Percentiles rank a stretch among this genome's conserved stretches.
These are phyloP conservation scores for Corylus heterophylla DNA, from an alignment of 306 rosid genomes.

Conservation along the genomic window DNA sequence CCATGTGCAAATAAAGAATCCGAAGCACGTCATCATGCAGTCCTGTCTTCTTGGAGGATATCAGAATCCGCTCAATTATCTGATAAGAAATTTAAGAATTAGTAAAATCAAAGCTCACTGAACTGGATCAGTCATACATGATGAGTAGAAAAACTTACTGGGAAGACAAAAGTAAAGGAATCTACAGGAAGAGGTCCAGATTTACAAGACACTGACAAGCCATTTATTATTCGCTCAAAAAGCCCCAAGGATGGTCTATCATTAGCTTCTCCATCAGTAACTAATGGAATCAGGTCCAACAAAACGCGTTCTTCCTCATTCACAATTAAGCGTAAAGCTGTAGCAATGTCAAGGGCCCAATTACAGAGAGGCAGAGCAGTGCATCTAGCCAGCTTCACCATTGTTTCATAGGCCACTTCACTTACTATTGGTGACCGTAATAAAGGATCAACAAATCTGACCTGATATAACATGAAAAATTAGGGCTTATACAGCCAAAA, in stretches of 20 bases:
- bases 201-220: conserved; percentile 81
- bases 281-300: conserved; percentile 59
- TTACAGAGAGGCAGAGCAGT: conserved; percentile 82
- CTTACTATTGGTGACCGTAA: conserved; percentile 77
- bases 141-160: conserved; percentile 57
- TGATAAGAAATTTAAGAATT: conserved; percentile 34
- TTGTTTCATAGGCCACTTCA: conserved; percentile 85
- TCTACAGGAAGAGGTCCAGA: conserved; percentile 94
- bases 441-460: conserved; percentile 82
- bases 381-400: conserved; percentile 85
- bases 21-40: conserved; percentile 83
- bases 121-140: conserved; percentile 18
- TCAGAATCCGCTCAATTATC: conserved; percentile 90
- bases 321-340: conserved; percentile 80
- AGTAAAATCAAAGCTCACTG: conserved; percentile 27
- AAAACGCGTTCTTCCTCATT: conserved; percentile 63
- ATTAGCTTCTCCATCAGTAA: conserved; percentile 55
- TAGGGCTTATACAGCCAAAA: conserved; percentile 2
- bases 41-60: conserved; percentile 84
- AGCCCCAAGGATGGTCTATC: conserved; percentile 56
- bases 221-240: conserved; percentile 73
- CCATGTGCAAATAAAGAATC: conserved; percentile 84
- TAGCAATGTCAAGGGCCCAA: conserved; percentile 91
- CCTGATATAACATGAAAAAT: conserved; percentile 54
- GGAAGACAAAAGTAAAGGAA: conserved; percentile 91